Conservation (phyloP, 2,329 filamentous ascomycete species). For the Endothia cerciana region DNA sequence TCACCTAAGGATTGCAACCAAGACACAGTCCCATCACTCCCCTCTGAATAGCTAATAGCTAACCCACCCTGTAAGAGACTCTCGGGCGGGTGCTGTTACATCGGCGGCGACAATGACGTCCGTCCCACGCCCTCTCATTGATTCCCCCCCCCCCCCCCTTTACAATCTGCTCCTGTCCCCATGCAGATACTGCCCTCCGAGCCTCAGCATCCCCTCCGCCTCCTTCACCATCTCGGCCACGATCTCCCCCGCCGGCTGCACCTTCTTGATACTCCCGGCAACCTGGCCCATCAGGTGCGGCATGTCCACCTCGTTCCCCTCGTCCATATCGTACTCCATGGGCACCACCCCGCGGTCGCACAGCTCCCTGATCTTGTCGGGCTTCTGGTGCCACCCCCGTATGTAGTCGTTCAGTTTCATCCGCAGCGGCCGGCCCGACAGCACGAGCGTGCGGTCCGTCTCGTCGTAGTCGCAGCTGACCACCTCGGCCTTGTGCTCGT, state of each 20-base stretch:
- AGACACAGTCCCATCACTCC: too few species aligned
- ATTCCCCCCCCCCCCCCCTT: too few species aligned
- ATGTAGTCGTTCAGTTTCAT: slow-evolving; percentile 85
- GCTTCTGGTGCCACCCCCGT: slow-evolving; percentile 75
- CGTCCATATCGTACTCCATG: slow-evolving; percentile 79
- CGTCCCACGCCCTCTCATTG: background rate
- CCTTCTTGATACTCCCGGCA: slow-evolving; percentile 73
- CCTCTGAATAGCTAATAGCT: too few species aligned
- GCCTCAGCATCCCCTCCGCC: slow-evolving; percentile 69
- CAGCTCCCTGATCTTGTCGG: slow-evolving; percentile 74
- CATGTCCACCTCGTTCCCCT: slow-evolving; percentile 79
- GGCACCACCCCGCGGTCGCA: slow-evolving; percentile 80
- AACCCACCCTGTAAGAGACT: too few species aligned
- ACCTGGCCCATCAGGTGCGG: slow-evolving; percentile 96
- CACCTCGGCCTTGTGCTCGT: slow-evolving; percentile 82
- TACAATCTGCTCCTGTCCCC: slow-evolving; percentile 26
- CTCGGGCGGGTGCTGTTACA: too few species aligned
- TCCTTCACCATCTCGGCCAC: slow-evolving; percentile 88
- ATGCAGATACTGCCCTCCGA: slow-evolving; percentile 63
- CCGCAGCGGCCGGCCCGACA: slow-evolving; percentile 80
- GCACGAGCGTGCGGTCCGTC: slow-evolving; percentile 79
- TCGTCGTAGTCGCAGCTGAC: slow-evolving; percentile 78
- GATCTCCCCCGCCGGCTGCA: slow-evolving; percentile 83
- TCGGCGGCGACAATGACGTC: too few species aligned
- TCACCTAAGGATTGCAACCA: too few species aligned